phyloP scores from a whole-genome alignment of 306 rosid genomes.

The Ormosia emarginata region DNA sequence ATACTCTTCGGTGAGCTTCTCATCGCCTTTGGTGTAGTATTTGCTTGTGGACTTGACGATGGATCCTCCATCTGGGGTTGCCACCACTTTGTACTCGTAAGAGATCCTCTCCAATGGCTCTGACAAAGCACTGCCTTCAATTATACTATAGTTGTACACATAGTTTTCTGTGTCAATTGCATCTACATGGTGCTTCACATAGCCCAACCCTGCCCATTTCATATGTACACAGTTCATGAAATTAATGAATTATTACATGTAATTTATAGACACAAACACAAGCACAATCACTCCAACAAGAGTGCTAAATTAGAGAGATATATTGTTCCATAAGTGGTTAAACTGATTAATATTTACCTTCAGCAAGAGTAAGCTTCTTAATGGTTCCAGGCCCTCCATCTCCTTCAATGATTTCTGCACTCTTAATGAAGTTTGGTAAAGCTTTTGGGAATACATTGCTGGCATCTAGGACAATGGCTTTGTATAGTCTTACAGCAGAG shows the following conservation, averaged over 20 bases:
- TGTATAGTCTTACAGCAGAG: slow-evolving; percentile 35
- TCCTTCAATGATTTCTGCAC: slow-evolving; percentile 33
- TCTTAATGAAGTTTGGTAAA: background rate
- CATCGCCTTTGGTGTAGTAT: slow-evolving; percentile 37
- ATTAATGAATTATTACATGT: background rate
- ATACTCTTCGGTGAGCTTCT: slow-evolving; percentile 18
- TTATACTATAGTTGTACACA: too few relatives aligned
- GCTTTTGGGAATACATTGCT: slow-evolving; percentile 34
- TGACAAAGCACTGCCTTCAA: too few relatives aligned
- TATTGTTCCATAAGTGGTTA: too few relatives aligned
- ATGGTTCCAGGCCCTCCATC: slow-evolving; percentile 55
- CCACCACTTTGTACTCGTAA: slow-evolving; percentile 34
- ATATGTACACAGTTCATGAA: background rate
- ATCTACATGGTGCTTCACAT: slow-evolving; percentile 42
- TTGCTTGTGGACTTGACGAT: slow-evolving; percentile 32
- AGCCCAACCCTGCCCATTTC: slow-evolving; percentile 27
- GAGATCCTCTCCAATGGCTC: too few relatives aligned
- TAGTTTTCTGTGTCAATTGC: slow-evolving; percentile 32
- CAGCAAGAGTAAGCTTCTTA: slow-evolving; percentile 23
- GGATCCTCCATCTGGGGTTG: slow-evolving; percentile 36
- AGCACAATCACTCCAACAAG: background rate
- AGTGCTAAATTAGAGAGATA: background rate
- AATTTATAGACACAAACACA: background rate
- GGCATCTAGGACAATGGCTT: slow-evolving; percentile 34
- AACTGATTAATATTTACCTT: slow-evolving; percentile 9